These are phyloP conservation scores for Picea abies DNA, from an alignment of 83 land plant species.

Conservation along the genomic window DNA sequence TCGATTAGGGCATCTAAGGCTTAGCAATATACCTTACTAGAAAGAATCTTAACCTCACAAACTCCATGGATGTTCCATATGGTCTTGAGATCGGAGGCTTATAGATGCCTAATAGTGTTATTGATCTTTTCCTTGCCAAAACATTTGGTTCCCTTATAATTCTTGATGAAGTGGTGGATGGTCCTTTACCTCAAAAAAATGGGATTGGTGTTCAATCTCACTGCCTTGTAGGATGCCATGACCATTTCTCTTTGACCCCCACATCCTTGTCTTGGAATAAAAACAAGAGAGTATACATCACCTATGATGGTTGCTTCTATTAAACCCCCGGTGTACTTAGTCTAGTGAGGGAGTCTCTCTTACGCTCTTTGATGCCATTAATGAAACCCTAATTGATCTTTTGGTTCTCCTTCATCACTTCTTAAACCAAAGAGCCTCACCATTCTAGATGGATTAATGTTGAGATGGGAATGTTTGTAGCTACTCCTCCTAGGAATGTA, in stretches of 20 bases:
- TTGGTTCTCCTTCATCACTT: not conserved
- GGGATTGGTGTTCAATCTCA: not conserved
- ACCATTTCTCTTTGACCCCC: slow-evolving; percentile 31
- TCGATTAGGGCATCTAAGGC: slow-evolving; percentile 57
- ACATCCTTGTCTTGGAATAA: slow-evolving; percentile 23
- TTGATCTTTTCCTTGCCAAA: slow-evolving; percentile 25
- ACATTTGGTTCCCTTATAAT: slow-evolving; percentile 25
- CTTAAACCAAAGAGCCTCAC: not conserved
- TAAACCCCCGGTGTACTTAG: slow-evolving; percentile 17
- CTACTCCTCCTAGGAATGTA: no score
- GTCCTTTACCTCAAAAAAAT: slow-evolving; percentile 51
- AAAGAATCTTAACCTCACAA: slow-evolving; percentile 85
- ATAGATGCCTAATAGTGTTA: slow-evolving; percentile 58
- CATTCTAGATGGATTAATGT: no score
- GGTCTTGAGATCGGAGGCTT: slow-evolving; percentile 65
- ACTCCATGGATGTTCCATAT: slow-evolving; percentile 91
- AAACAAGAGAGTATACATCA: not conserved
- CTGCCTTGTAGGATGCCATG: slow-evolving; percentile 10
- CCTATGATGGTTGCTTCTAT: slow-evolving; percentile 24
- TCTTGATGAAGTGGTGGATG: slow-evolving; percentile 63
- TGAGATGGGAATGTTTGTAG: no score
- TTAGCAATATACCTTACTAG: slow-evolving; percentile 64
- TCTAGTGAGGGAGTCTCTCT: slow-evolving; percentile 7
- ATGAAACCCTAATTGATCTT: slow-evolving; percentile 18
- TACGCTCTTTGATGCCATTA: slow-evolving; percentile 13